Percentiles rank a stretch among this genome's conserved stretches.
These are phyloP conservation scores for Mycena sp. DNA, from an alignment of 1,284 basidiomycete genomes.

Conservation along the genomic window DNA sequence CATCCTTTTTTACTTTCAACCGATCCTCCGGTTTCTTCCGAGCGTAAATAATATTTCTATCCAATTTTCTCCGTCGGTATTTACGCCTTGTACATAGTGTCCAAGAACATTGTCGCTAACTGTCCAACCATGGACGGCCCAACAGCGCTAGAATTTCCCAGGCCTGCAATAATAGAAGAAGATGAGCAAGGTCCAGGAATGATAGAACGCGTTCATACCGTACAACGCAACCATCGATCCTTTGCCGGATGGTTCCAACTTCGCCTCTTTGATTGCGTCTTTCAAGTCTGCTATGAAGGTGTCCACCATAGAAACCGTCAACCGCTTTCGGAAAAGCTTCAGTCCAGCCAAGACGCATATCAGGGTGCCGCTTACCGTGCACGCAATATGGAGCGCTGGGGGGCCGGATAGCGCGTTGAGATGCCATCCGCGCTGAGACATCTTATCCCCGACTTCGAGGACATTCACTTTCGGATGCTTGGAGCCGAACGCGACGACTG, in stretches of 20 bases:
- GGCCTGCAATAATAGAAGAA: conserved; percentile 57
- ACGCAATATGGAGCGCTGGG: conserved; percentile 92
- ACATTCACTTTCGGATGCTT: conserved; percentile 70
- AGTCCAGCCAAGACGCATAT: background rate
- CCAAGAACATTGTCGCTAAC: conserved; percentile 84
- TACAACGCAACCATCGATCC: conserved; percentile 91
- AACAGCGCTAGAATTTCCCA: conserved; percentile 88
- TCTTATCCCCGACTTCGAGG: conserved; percentile 90
- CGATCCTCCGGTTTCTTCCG: background rate
- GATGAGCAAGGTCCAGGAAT: conserved; percentile 15
- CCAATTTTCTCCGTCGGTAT: background rate
- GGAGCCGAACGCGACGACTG: conserved; percentile 90
- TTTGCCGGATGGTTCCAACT: conserved; percentile 61
- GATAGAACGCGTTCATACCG: conserved; percentile 68
- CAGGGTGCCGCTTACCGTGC: conserved; percentile 76
- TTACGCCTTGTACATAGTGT: conserved; percentile 84
- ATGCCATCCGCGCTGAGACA: conserved; percentile 91
- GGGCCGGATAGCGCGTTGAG: conserved; percentile 87
- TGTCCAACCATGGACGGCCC: conserved; percentile 92
- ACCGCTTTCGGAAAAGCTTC: conserved; percentile 53
- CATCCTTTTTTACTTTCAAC: background rate
- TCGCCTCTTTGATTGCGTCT: conserved; percentile 73
- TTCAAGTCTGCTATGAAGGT: conserved; percentile 87
- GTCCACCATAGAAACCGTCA: conserved; percentile 83
- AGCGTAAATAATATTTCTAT: background rate